phyloP scores from a whole-genome alignment of 345 rosid species.

The Eucalyptus fibrosa region DNA sequence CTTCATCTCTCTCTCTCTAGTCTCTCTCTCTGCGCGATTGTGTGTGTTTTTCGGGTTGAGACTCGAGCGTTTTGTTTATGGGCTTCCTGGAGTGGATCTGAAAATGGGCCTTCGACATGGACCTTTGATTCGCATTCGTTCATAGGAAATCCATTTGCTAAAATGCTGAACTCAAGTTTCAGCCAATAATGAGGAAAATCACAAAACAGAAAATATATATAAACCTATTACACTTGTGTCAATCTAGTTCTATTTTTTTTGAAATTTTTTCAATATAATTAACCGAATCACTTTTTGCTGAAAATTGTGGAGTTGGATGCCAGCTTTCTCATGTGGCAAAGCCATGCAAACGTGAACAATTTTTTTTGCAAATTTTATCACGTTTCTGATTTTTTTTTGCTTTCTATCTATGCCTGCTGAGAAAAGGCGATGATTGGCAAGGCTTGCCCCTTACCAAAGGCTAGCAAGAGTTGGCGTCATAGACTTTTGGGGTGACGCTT shows the following conservation, averaged over 20 bases:
- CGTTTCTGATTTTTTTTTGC: too few relatives aligned
- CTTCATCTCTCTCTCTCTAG: slow-evolving; percentile 24
- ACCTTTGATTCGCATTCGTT: background rate
- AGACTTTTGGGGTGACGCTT: background rate
- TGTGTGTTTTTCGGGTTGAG: background rate
- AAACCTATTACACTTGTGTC: too few relatives aligned
- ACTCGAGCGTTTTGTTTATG: background rate
- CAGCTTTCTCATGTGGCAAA: too few relatives aligned
- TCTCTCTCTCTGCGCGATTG: background rate
- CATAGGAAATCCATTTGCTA: background rate
- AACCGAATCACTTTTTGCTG: too few relatives aligned
- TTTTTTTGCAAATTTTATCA: too few relatives aligned
- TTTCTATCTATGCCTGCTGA: fast-evolving
- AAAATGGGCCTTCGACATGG: background rate
- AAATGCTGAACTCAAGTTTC: background rate
- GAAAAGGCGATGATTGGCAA: fast-evolving
- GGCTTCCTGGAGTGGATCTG: background rate
- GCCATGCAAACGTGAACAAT: too few relatives aligned
- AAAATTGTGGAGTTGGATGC: too few relatives aligned
- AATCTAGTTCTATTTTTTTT: too few relatives aligned
- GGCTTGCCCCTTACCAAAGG: background rate
- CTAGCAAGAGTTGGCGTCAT: background rate
- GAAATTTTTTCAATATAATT: too few relatives aligned
- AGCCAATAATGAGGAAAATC: background rate
- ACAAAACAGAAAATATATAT: too few relatives aligned